Evolutionary conservation across 495 filamentous ascomycete species (phyloP), one percentile per base, ranked within the genome.

Genomic region (Penicillium canescens): DNA sequence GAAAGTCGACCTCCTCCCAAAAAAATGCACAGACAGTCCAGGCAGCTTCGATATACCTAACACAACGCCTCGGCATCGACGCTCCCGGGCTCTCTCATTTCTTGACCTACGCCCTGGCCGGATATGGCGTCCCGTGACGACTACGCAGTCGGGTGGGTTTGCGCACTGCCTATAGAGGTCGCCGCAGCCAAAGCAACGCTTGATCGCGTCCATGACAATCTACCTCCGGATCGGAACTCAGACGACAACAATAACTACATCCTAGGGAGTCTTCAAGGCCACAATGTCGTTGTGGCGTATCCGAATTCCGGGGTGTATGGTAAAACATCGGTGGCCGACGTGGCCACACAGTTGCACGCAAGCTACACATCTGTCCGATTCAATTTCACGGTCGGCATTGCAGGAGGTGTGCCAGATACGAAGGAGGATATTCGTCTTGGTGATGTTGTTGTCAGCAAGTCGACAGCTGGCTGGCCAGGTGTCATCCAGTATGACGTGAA

Each of bases 341-440:
- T 72, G 11, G 65, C 69, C 36, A 62, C 42, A 20, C 60, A 68
- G 41, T 59, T 75, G 70, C 59, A 38, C 3, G 52, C 56, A 12
- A 73, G 42, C 36, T 78, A 70, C 61, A 39, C 26, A 39, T 52
- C 56, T 14, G 67, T 78, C 57, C 55, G 57, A 42, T 63, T 67
- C 43, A 58, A 61, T 40, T 59, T 78, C 6, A 68, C 72, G 67
- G 74, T 78, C 5, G 75, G 75, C 38, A 72, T 78, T 50, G 75
- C 60, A 37, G 72, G 72, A 46, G 74, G 74, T 41, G 64, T 67
- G 33, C 74, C 72, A 23, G 42, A 49, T 28, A 56, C 28, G 36
- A 56, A 68, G 21, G 55, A 58, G 38, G 68, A 72, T 63, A 61
- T 63, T 53, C 67, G 60, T 44, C 65, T 70, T 50, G 68, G 68